Base-by-base conservation (phyloP, 139 green algal genomes). In the Chlorella sp. region DNA sequence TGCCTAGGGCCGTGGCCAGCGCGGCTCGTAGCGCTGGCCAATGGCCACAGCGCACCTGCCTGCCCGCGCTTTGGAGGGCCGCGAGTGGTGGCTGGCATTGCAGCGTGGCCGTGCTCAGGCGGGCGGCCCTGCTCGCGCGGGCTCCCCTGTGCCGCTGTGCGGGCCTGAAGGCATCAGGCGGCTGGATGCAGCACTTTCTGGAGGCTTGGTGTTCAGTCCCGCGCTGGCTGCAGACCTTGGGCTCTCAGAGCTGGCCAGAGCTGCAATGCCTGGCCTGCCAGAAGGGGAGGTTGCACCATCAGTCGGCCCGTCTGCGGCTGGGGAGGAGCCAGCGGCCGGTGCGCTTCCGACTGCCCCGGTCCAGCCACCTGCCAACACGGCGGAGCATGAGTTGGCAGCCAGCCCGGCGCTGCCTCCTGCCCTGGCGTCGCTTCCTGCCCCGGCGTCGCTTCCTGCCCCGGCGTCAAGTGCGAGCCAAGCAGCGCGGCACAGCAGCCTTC, bases 11-110 rank as follows among this genome's bases (percentile, higher is more conserved):
- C 46, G n/a, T n/a, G n/a, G n/a, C n/a, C n/a, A n/a, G n/a, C n/a
- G n/a, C n/a, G n/a, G n/a, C n/a, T n/a, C n/a, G n/a, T n/a, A n/a
- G n/a, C n/a, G n/a, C n/a, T n/a, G n/a, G n/a, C n/a, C n/a, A n/a
- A n/a, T n/a, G n/a, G n/a, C n/a, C n/a, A 55, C 46, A 55, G 46
- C 46, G 14, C 46, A 55, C 46, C 14, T 61, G 53, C 53, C 53
- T 31, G 19, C 23, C 1, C 5, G 29, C 2, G 25, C 51, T 23
- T 27, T 27, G 12, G 64, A 71, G 31, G 64, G 64, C 12, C 4
- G 42, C 7, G 64, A 38, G 27, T 71, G 64, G 64, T 71, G 64
- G 64, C 64, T 71, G 42, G 36, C 53, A 42, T 42, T 71, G 42
- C 64, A 71, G n/a, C 64, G 45, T n/a, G 42, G 55, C 42, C 64